Conservation (phyloP, 1,284 basidiomycete genomes). For the Agroathelia rolfsii region DNA sequence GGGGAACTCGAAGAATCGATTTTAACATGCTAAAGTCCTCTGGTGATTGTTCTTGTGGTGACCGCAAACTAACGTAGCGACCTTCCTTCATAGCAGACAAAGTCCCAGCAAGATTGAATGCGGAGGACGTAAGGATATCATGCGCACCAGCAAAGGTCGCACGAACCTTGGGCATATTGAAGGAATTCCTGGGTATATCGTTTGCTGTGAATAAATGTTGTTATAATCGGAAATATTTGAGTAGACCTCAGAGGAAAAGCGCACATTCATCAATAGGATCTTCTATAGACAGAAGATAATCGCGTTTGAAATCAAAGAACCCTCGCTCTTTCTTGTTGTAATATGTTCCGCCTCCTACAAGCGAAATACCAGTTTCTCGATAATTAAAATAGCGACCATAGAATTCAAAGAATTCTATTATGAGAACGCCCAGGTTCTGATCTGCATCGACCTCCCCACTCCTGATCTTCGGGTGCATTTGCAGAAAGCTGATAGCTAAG, state of each 20-base stretch:
- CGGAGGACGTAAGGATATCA: slow-evolving; percentile 68
- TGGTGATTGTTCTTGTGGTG: slow-evolving; percentile 34
- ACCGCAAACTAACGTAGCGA: slow-evolving; percentile 34
- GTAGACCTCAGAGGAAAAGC: slow-evolving; percentile 21
- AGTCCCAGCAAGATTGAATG: slow-evolving; percentile 50
- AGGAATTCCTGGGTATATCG: slow-evolving; percentile 88
- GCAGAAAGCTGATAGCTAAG: slow-evolving; percentile 86
- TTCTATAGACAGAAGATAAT: slow-evolving; percentile 75
- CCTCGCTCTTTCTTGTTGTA: slow-evolving; percentile 73
- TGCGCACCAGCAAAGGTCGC: slow-evolving; percentile 81
- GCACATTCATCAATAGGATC: slow-evolving; percentile 87
- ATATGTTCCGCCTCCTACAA: slow-evolving; percentile 79
- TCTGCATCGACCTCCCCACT: slow-evolving; percentile 80
- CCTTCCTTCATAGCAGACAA: slow-evolving; percentile 43
- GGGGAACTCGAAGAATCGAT: slow-evolving; percentile 73
- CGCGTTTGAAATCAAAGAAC: slow-evolving; percentile 60
- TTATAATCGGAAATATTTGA: slow-evolving; percentile 7
- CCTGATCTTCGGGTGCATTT: slow-evolving; percentile 94
- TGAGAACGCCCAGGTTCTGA: slow-evolving; percentile 82
- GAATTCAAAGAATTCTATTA: slow-evolving; percentile 95
- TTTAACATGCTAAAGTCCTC: slow-evolving; percentile 75
- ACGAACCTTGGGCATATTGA: slow-evolving; percentile 74
- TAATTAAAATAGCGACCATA: slow-evolving; percentile 93
- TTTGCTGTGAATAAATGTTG: slow-evolving; percentile 48
- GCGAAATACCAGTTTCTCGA: slow-evolving; percentile 81